Percentiles rank a stretch among this genome's conserved stretches.
Evolutionary conservation across 768 basidiomycete species (phyloP).

Genomic region (Clavulina sp.): DNA sequence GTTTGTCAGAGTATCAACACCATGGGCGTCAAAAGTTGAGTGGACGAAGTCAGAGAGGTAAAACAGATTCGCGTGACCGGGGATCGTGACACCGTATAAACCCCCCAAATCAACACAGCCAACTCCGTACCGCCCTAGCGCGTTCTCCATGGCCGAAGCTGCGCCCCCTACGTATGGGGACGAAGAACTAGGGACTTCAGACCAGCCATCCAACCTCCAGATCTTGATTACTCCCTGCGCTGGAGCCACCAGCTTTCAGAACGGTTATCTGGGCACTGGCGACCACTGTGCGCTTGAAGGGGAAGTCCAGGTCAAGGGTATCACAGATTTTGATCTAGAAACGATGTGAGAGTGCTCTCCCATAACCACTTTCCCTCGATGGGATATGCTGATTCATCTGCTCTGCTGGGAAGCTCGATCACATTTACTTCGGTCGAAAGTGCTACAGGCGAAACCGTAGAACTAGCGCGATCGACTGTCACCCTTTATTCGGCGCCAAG

Average conservation of each 20-base stretch:
- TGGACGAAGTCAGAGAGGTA: no score
- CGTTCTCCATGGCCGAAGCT: neutral
- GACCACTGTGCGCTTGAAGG: conserved; percentile 75
- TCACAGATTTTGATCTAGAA: conserved; percentile 40
- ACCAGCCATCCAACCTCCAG: conserved; percentile 25
- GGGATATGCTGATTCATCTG: neutral
- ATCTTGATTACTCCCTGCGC: conserved; percentile 57
- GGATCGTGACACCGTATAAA: no score
- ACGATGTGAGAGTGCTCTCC: conserved; percentile 39
- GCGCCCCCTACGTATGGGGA: conserved; percentile 4
- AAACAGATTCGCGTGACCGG: no score
- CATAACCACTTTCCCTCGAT: neutral
- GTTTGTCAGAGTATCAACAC: no score
- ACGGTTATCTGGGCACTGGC: conserved; percentile 66
- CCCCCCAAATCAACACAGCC: no score
- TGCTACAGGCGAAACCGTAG: conserved; percentile 46
- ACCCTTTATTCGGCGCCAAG: conserved; percentile 50
- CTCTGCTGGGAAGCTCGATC: conserved; percentile 7
- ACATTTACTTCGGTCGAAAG: conserved; percentile 27
- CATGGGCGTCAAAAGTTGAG: no score
- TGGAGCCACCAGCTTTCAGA: conserved; percentile 63
- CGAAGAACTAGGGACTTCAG: neutral
- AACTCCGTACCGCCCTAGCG: no score
- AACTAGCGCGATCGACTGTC: conserved; percentile 39
- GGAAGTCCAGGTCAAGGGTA: conserved; percentile 69